phyloP scores from a whole-genome alignment of 1,284 basidiomycete genomes.

The Naganishia cerealis region DNA sequence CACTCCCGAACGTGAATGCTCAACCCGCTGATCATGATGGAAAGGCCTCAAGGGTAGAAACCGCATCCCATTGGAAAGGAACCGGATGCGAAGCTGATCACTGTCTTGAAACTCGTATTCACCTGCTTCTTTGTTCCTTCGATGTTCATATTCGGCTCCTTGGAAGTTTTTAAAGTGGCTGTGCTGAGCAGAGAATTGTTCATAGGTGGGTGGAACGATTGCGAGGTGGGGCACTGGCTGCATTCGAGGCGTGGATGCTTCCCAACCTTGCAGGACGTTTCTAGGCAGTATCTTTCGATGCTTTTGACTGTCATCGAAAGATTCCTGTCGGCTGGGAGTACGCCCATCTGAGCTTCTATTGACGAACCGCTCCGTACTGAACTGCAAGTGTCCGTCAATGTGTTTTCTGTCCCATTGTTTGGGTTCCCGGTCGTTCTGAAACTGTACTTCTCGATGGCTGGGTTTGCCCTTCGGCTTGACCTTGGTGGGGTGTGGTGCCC shows the following conservation, averaged over 20 bases:
- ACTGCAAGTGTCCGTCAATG: neutral
- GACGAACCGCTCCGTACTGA: neutral
- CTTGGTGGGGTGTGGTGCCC: constrained; percentile 8
- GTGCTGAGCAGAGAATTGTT: neutral
- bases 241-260: neutral
- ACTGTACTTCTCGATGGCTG: neutral
- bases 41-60: neutral
- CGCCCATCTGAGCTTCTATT: neutral
- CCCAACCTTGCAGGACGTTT: constrained; percentile 8
- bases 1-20: neutral
- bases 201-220: neutral
- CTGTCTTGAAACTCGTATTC: neutral
- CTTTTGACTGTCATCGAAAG: neutral
- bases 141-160: neutral
- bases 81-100: neutral
- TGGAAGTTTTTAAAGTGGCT: neutral
- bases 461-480: constrained; percentile 1
- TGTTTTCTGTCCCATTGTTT: neutral
- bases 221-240: neutral
- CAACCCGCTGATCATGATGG: neutral
- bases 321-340: neutral
- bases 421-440: neutral
- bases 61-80: neutral
- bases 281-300: constrained; percentile 14
- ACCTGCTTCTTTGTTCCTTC: neutral